Evolutionary conservation across 179 eudicot genomes (phyloP).

Genomic region (Silene vulgaris): DNA sequence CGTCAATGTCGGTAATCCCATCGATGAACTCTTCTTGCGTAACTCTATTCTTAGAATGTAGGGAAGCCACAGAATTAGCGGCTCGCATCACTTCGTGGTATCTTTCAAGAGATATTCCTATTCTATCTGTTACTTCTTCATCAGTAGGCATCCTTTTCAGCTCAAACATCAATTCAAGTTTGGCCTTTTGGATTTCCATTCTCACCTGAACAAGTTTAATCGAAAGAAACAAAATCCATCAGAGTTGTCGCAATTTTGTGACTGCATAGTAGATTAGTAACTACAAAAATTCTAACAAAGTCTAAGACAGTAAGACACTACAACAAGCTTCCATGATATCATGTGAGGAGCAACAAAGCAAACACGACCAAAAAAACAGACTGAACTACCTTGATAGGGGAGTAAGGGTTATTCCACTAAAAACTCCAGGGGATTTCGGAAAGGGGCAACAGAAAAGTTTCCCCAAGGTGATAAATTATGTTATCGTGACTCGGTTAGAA

Average conservation of each 20-base stretch:
- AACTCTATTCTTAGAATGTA: conserved; percentile 46
- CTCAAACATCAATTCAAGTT: conserved; percentile 56
- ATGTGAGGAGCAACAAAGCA: background rate
- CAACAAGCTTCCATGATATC: background rate
- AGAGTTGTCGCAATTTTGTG: background rate
- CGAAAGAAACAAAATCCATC: background rate
- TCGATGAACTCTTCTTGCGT: conserved; percentile 78
- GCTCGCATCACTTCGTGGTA: conserved; percentile 71
- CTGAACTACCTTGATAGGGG: no score
- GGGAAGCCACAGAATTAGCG: conserved; percentile 58
- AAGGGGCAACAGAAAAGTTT: no score
- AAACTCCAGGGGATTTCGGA: no score
- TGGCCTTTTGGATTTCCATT: conserved; percentile 66
- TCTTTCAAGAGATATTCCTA: conserved; percentile 68
- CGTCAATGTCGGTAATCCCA: conserved; percentile 59
- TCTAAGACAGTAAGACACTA: background rate
- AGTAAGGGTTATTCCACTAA: no score
- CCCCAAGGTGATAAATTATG: no score
- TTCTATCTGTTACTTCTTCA: conserved; percentile 58
- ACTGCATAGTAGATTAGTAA: no score
- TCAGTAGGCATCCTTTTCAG: conserved; percentile 63
- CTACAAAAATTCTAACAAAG: no score
- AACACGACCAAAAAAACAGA: no score
- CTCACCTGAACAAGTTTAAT: conserved; percentile 51
- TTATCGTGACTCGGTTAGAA: no score